Base-by-base conservation (phyloP, 164 flowering plant species). In the Vitis rotundifolia region DNA sequence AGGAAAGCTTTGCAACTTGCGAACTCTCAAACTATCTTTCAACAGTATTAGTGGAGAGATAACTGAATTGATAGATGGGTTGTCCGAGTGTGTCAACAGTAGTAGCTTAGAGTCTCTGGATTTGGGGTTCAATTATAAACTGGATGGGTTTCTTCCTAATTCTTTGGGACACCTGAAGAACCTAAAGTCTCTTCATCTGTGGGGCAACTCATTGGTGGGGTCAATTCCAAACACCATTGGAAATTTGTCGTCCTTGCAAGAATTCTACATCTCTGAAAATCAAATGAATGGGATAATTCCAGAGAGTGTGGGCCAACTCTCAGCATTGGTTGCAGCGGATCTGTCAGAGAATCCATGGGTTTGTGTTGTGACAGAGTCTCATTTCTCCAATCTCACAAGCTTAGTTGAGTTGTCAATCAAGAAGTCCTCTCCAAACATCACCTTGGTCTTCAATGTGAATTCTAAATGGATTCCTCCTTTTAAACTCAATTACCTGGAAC, bases 261-360 rank as follows among this genome's bases (percentile, higher is more conserved):
- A 61, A n/a, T 51, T 69, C 15, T n/a, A 50, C 19, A 59, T 69
- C 11, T 61, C 58, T 1, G 29, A 51, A 0, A 69, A 69, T 52
- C 28, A n/a, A 52, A 60, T 75, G 74, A 67, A 56, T 9, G 74
- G 74, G 12, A 26, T 56, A 47, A 70, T 75, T 61, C 71, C 78
- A 29, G 64, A 8, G 26, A 66, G 70, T 49, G 10, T 70, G 8
- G 76, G 73, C 22, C 55, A 58, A 31, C 75, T 77, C 10, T 67
- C 66, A 9, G 13, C 29, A 13, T 47, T 77, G 49, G 62, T 26
- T 7, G 9, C 2, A 1, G 28, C 73, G 19, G 68, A 67, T 26
- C n/a, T 77, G 10, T 15, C 26, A 2, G 18, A 5, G 6, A 77
- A 70, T 49, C 50, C 49, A 9, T 70, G 64, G 77, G 48, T 10